Evolutionary conservation across 2,329 filamentous ascomycete genomes (phyloP).

Genomic region (Ceratocystiopsis sp.): DNA sequence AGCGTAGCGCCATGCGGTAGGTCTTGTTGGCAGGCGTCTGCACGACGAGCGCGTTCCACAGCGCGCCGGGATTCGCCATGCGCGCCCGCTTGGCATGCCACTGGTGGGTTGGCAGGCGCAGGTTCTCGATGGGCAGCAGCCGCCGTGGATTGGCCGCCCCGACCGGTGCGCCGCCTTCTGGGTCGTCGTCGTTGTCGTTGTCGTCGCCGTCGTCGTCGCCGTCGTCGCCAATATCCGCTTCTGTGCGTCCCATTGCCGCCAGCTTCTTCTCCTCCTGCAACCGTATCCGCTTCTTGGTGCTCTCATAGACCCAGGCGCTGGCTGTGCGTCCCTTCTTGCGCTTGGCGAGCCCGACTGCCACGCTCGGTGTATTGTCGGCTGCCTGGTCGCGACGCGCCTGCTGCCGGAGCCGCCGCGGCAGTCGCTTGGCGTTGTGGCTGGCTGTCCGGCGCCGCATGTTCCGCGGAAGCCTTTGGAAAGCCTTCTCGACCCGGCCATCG

Average conservation of each 20-base stretch:
- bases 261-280: conserved; percentile 8
- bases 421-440: conserved; percentile 83
- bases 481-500: conserved; percentile 36
- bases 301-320: conserved; percentile 9
- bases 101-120: conserved; percentile 85
- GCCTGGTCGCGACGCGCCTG: conserved; percentile 60
- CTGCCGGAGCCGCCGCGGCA: conserved; percentile 59
- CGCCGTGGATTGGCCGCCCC: conserved; percentile 39
- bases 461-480: conserved; percentile 82
- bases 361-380: conserved; percentile 79
- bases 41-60: conserved; percentile 86
- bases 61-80: conserved; percentile 62
- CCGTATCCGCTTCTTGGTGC: conserved; percentile 16
- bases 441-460: conserved; percentile 73
- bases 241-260: conserved; percentile 4
- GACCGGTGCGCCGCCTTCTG: neutral
- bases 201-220: neutral
- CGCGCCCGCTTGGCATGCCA: conserved; percentile 86
- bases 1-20: conserved; percentile 74
- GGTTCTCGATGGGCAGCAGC: conserved; percentile 70
- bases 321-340: conserved; percentile 23
- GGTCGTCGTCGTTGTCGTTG: conserved; percentile 17
- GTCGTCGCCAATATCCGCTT: neutral
- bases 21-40: conserved; percentile 77
- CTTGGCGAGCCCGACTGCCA: conserved; percentile 45